Conservation (phyloP, 1,284 basidiomycete species). For the Trichosporon ovoides region DNA sequence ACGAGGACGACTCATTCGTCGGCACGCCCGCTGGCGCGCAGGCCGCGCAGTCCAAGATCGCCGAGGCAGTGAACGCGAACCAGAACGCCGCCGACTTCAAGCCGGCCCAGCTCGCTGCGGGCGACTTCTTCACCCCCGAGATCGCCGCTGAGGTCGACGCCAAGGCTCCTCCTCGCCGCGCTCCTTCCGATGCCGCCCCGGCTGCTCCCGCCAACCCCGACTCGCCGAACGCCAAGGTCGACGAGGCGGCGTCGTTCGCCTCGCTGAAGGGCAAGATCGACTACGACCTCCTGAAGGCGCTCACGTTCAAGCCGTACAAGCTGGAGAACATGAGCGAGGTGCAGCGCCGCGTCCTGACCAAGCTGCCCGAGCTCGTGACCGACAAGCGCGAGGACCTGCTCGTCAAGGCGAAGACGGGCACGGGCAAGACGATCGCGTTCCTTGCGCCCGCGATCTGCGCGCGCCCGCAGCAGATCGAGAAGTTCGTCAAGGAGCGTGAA, state of each 20-base stretch:
- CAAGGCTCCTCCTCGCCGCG: not conserved
- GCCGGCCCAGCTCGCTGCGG: not conserved
- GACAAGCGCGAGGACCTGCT: constrained; percentile 39
- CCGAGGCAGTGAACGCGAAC: not conserved
- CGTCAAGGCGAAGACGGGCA: constrained; percentile 74
- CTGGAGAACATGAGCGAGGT: constrained; percentile 75
- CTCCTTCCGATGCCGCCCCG: not conserved
- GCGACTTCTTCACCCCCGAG: constrained; percentile 19
- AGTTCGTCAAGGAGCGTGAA: constrained; percentile 23
- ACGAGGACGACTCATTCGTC: constrained; percentile 12
- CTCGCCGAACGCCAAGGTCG: not conserved
- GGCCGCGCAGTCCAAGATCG: not conserved
- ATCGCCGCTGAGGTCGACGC: not conserved
- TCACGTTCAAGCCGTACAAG: constrained; percentile 64
- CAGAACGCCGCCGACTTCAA: not conserved
- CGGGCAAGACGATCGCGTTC: constrained; percentile 85
- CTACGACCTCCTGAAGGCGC: constrained; percentile 57
- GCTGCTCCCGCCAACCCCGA: not conserved
- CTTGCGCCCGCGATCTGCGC: constrained; percentile 81
- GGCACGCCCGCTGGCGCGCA: not conserved
- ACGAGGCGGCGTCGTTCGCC: constrained; percentile 41
- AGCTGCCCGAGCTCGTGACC: constrained; percentile 53
- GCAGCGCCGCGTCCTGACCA: constrained; percentile 67
- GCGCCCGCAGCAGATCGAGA: constrained; percentile 52
- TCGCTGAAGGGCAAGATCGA: constrained; percentile 52